These are phyloP conservation scores for Boletus smithii DNA, from an alignment of 1,284 basidiomycete genomes.

Conservation along the genomic window DNA sequence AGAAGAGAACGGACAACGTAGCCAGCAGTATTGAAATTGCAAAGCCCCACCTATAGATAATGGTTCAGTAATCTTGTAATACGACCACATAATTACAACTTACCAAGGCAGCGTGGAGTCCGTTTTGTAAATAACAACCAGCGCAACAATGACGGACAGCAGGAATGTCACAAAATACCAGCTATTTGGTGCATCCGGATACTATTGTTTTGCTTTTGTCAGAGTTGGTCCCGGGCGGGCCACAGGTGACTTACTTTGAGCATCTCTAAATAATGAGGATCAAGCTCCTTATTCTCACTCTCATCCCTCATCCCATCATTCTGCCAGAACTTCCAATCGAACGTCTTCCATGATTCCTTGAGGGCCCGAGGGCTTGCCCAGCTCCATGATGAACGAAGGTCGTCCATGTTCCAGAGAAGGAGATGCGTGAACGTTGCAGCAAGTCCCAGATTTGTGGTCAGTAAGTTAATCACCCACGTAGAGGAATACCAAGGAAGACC, in stretches of 20 bases:
- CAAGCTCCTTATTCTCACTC: conserved; percentile 32
- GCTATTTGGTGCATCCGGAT: conserved; percentile 46
- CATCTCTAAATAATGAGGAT: conserved; percentile 53
- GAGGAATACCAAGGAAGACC: conserved; percentile 37
- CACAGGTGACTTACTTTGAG: conserved; percentile 37
- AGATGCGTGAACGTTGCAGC: conserved; percentile 51
- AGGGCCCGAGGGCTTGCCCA: conserved; percentile 36
- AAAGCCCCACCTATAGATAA: conserved; percentile 32
- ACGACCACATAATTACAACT: conserved; percentile 19
- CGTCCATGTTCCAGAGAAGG: conserved; percentile 47
- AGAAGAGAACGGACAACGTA: conserved; percentile 46
- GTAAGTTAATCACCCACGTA: conserved; percentile 40
- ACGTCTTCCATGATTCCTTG: conserved; percentile 24
- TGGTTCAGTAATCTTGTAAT: not conserved
- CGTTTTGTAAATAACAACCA: conserved; percentile 48
- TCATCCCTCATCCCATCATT: conserved; percentile 38
- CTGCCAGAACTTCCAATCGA: conserved; percentile 46
- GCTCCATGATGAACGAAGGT: conserved; percentile 42
- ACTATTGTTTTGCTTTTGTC: conserved; percentile 27
- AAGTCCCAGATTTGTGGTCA: conserved; percentile 34
- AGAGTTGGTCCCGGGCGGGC: not conserved
- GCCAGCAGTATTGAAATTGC: conserved; percentile 41
- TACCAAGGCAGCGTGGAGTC: conserved; percentile 52
- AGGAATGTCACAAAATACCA: conserved; percentile 44
- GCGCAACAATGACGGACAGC: conserved; percentile 39